Conservation (phyloP, 2,329 filamentous ascomycete genomes). For the Pezicula radicicola region DNA sequence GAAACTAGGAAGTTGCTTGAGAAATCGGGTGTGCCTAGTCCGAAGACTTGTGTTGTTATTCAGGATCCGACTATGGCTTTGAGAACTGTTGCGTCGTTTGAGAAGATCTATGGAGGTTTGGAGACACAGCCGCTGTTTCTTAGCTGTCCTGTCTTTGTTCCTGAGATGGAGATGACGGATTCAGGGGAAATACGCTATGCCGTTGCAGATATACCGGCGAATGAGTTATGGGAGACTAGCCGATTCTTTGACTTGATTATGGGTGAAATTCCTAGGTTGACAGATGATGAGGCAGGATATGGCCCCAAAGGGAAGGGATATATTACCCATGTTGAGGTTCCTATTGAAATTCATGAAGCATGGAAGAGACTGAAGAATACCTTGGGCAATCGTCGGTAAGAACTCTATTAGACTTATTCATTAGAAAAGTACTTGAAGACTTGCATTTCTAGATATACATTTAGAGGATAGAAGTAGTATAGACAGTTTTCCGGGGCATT, state of each 20-base stretch:
- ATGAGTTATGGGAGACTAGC: conserved; percentile 32
- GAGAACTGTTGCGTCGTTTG: conserved; percentile 38
- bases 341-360: conserved; percentile 30
- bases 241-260: conserved; percentile 39
- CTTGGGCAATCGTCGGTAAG: not conserved
- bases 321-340: conserved; percentile 41
- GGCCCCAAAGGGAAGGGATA: conserved; percentile 40
- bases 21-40: conserved; percentile 17
- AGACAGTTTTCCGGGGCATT: no score
- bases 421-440: no score
- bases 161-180: conserved; percentile 7
- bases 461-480: no score
- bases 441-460: no score
- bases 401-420: no score
- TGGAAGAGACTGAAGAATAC: conserved; percentile 18
- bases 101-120: conserved; percentile 31
- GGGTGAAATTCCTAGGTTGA: conserved; percentile 40
- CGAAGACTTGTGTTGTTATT: conserved; percentile 31
- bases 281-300: conserved; percentile 39
- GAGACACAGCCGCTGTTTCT: conserved; percentile 18
- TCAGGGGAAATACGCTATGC: conserved; percentile 7
- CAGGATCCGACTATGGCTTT: conserved; percentile 45
- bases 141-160: conserved; percentile 31
- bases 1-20: conserved; percentile 33
- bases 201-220: conserved; percentile 4